Percentiles rank a stretch among this genome's conserved stretches.
phyloP scores from a whole-genome alignment of 176 grass and related monocot genomes.

The Eleusine coracana region DNA sequence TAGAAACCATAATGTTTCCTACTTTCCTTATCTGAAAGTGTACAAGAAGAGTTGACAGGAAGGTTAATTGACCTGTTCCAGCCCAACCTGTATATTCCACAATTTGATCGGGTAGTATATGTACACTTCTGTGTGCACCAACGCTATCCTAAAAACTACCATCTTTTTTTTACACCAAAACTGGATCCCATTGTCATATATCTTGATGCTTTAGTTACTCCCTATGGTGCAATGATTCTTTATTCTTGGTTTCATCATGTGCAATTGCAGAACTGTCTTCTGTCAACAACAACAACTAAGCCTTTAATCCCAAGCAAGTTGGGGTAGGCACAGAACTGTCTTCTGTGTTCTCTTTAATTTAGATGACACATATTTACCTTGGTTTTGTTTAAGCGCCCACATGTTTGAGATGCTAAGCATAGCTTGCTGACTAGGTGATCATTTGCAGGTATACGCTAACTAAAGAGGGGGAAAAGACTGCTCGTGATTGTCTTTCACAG shows the following conservation, averaged over 20 bases:
- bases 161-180: slow-evolving; percentile 2
- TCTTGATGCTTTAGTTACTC: neutral
- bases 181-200: neutral
- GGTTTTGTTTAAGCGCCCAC: neutral
- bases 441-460: slow-evolving; percentile 73
- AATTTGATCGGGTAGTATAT: neutral
- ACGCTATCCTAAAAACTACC: neutral
- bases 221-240: neutral
- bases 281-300: too few species aligned
- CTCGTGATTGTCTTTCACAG: slow-evolving; percentile 61
- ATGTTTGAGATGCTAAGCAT: slow-evolving; percentile 25
- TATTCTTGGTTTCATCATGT: neutral
- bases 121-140: neutral
- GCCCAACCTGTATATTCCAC: neutral
- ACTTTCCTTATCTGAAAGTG: slow-evolving; percentile 16
- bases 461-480: slow-evolving; percentile 70
- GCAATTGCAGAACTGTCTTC: neutral
- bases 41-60: neutral
- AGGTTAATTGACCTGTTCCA: neutral
- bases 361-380: neutral
- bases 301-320: too few species aligned
- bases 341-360: slow-evolving; percentile 18
- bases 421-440: slow-evolving; percentile 8
- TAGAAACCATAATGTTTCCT: neutral
- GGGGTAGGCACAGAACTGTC: too few species aligned